Conservation (phyloP, 2,329 filamentous ascomycete species). For the Pseudopithomyces maydicus region DNA sequence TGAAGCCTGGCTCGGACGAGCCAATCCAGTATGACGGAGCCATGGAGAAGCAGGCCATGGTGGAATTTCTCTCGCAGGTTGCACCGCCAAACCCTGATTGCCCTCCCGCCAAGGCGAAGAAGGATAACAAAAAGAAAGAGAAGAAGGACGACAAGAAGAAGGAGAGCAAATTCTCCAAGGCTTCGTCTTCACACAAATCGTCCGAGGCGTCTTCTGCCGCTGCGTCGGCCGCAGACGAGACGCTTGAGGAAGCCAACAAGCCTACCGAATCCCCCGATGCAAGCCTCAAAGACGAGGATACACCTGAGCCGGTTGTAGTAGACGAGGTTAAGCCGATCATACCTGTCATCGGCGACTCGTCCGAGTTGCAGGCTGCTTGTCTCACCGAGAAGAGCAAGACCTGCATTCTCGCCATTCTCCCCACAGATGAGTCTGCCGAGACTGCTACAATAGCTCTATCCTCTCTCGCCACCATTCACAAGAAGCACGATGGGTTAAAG, state of each 20-base stretch:
- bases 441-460: slow-evolving; percentile 55
- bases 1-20: slow-evolving; percentile 73
- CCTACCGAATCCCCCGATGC: slow-evolving; percentile 62
- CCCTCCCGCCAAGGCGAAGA: slow-evolving; percentile 56
- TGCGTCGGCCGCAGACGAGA: slow-evolving; percentile 56
- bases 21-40: slow-evolving; percentile 78
- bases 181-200: slow-evolving; percentile 58
- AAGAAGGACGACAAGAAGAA: slow-evolving; percentile 53
- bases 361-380: slow-evolving; percentile 72
- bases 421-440: slow-evolving; percentile 51
- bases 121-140: slow-evolving; percentile 49
- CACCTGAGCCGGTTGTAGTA: slow-evolving; percentile 56
- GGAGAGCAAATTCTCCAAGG: slow-evolving; percentile 53
- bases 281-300: slow-evolving; percentile 50
- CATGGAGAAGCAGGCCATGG: slow-evolving; percentile 80
- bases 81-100: slow-evolving; percentile 81
- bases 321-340: slow-evolving; percentile 65
- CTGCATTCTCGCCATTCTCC: slow-evolving; percentile 71
- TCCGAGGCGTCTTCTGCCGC: slow-evolving; percentile 53
- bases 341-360: slow-evolving; percentile 65
- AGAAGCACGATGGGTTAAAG: slow-evolving; percentile 71
- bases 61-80: slow-evolving; percentile 80
- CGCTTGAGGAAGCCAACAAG: slow-evolving; percentile 53
- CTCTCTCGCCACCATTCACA: slow-evolving; percentile 73
- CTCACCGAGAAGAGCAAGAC: slow-evolving; percentile 77